Percentiles rank a stretch among this genome's conserved stretches.
Evolutionary conservation across 2,329 filamentous ascomycete genomes (phyloP).

Genomic region (Coleophoma eucalyptorum): DNA sequence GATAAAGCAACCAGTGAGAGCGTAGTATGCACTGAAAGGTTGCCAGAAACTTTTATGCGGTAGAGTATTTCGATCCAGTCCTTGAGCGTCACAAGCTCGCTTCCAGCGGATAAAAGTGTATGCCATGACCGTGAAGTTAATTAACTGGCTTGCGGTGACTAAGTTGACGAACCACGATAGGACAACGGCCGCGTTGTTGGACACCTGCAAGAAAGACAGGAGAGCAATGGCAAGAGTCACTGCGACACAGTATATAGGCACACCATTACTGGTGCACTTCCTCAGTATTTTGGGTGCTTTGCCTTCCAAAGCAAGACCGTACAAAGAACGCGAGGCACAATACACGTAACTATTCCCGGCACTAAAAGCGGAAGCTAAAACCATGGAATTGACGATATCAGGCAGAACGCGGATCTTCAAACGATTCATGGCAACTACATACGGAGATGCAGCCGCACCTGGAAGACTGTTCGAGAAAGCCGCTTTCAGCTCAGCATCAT

Average conservation of each 20-base stretch:
- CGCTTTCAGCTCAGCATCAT: slow-evolving; percentile 48
- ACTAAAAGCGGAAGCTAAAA: slow-evolving; percentile 50
- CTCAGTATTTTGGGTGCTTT: slow-evolving; percentile 43
- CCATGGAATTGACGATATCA: slow-evolving; percentile 56
- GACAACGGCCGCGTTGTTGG: slow-evolving; percentile 50
- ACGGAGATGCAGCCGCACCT: slow-evolving; percentile 46
- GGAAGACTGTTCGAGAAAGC: slow-evolving; percentile 51
- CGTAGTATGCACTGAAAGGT: slow-evolving; percentile 52
- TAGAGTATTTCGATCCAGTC: slow-evolving; percentile 34
- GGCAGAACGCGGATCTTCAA: slow-evolving; percentile 50
- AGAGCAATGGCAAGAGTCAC: slow-evolving; percentile 54
- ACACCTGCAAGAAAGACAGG: slow-evolving; percentile 58
- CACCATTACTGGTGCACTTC: slow-evolving; percentile 44
- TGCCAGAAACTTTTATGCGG: slow-evolving; percentile 51
- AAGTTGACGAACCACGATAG: slow-evolving; percentile 60
- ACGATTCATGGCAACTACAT: slow-evolving; percentile 50
- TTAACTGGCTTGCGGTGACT: slow-evolving; percentile 47
- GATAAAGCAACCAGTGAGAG: slow-evolving; percentile 45
- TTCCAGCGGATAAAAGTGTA: slow-evolving; percentile 56
- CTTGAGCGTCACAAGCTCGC: slow-evolving; percentile 42
- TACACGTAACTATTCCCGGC: slow-evolving; percentile 51
- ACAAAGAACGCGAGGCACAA: slow-evolving; percentile 46
- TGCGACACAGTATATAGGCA: slow-evolving; percentile 57
- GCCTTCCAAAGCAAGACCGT: slow-evolving; percentile 45
- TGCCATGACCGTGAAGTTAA: slow-evolving; percentile 49